These are phyloP conservation scores for Caloboletus firmus DNA, from an alignment of 1,284 basidiomycete genomes.

Conservation along the genomic window DNA sequence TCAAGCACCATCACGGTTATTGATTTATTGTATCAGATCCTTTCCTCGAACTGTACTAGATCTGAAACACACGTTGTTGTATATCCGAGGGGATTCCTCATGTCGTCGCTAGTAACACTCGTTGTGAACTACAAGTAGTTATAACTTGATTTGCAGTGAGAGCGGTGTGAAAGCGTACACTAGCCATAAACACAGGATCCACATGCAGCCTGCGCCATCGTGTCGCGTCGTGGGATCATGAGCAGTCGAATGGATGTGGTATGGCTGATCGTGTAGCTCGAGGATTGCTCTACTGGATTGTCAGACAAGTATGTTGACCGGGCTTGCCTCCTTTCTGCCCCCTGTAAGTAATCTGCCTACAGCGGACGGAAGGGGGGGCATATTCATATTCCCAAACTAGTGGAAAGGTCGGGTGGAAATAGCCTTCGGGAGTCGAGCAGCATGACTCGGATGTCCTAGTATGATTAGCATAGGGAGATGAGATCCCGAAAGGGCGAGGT, in stretches of 20 bases:
- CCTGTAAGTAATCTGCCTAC: conserved; percentile 21
- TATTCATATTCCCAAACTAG: background rate
- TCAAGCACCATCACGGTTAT: background rate
- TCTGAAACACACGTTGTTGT: background rate
- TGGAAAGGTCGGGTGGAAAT: background rate
- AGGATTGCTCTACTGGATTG: background rate
- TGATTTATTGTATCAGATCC: background rate
- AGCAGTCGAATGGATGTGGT: too few species aligned
- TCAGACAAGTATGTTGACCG: conserved; percentile 1
- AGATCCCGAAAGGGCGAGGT: background rate
- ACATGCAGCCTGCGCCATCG: background rate
- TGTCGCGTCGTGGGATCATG: background rate
- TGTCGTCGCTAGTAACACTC: background rate
- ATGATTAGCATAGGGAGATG: background rate
- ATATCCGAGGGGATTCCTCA: background rate
- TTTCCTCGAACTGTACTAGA: background rate
- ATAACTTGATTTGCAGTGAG: background rate
- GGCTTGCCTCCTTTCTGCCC: conserved; percentile 22
- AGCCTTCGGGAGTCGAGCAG: background rate
- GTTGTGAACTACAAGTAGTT: background rate
- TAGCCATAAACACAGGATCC: background rate
- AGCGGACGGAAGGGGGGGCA: conserved; percentile 26
- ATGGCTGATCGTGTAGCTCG: background rate
- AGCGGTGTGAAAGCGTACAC: background rate
- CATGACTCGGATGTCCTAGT: background rate